Percentiles rank a stretch among this genome's conserved stretches.
These are phyloP conservation scores for Desmodesmus armatus DNA, from an alignment of 139 green algal species.

Conservation along the genomic window DNA sequence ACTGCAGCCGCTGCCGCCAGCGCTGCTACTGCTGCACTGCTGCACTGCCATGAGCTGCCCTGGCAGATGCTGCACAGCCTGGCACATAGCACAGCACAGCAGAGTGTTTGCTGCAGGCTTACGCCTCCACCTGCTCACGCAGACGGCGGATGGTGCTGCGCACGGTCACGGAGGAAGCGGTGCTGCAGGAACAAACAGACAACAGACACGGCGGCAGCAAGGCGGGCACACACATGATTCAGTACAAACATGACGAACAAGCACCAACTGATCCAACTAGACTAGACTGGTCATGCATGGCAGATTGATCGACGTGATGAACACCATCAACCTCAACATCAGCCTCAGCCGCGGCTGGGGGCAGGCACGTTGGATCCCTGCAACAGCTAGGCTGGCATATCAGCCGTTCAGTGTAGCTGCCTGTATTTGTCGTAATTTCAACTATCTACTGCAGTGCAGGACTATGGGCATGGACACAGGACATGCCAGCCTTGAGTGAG, in stretches of 20 bases:
- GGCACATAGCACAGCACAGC: neutral
- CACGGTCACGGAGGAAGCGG: slow-evolving; percentile 94
- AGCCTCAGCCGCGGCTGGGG: too few relatives aligned
- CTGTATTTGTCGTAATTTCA: too few relatives aligned
- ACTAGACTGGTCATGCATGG: too few relatives aligned
- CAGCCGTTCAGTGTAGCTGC: too few relatives aligned
- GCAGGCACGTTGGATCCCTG: too few relatives aligned
- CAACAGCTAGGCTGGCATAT: too few relatives aligned
- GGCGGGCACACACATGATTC: neutral
- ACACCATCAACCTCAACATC: too few relatives aligned
- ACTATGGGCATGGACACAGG: too few relatives aligned
- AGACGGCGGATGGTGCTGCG: slow-evolving; percentile 98
- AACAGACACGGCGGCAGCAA: neutral
- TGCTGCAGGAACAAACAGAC: slow-evolving; percentile 72
- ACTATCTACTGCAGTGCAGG: too few relatives aligned
- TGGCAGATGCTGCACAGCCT: neutral
- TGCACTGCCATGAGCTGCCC: slow-evolving; percentile 12
- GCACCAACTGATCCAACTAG: neutral
- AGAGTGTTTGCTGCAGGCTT: slow-evolving; percentile 37
- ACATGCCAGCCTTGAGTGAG: too few relatives aligned
- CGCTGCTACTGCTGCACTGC: neutral
- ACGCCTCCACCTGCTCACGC: slow-evolving; percentile 91
- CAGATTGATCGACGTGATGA: too few relatives aligned
- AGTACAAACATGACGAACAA: too few relatives aligned
- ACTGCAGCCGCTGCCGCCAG: neutral